Evolutionary conservation across 768 basidiomycete species (phyloP).

Genomic region (Nidula microcarpa): DNA sequence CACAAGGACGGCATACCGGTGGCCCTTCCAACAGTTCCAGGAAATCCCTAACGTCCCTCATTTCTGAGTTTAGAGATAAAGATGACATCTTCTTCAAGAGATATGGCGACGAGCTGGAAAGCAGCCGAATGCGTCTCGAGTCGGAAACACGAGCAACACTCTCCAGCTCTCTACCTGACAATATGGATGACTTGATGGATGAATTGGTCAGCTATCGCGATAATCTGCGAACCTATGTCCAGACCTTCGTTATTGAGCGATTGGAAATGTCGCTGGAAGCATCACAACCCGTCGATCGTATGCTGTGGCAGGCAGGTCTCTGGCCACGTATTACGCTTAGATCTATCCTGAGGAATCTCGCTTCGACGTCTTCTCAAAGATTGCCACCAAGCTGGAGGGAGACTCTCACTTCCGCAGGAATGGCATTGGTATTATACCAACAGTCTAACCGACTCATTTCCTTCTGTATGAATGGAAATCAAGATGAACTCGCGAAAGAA

Average conservation of each 20-base stretch:
- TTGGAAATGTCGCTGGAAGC: neutral
- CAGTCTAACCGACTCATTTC: conserved; percentile 30
- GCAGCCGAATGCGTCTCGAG: neutral
- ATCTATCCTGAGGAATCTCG: conserved; percentile 24
- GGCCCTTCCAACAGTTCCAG: neutral
- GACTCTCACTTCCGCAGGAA: conserved; percentile 21
- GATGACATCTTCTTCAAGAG: neutral
- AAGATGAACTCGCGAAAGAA: conserved; percentile 24
- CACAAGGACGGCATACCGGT: neutral
- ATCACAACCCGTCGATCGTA: neutral
- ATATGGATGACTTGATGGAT: neutral
- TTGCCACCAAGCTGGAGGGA: conserved; percentile 22
- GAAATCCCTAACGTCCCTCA: neutral
- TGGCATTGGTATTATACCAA: conserved; percentile 27
- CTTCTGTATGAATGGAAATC: conserved; percentile 13
- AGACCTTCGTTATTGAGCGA: neutral
- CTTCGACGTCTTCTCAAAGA: conserved; percentile 11
- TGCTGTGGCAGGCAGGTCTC: conserved; percentile 12
- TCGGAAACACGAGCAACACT: neutral
- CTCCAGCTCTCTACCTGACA: neutral
- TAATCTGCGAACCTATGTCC: neutral
- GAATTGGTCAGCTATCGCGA: neutral
- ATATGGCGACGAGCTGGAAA: neutral
- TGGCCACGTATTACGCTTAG: conserved; percentile 34
- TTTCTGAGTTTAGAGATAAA: neutral